phyloP scores from a whole-genome alignment of 306 rosid genomes.

The Myrica gale region DNA sequence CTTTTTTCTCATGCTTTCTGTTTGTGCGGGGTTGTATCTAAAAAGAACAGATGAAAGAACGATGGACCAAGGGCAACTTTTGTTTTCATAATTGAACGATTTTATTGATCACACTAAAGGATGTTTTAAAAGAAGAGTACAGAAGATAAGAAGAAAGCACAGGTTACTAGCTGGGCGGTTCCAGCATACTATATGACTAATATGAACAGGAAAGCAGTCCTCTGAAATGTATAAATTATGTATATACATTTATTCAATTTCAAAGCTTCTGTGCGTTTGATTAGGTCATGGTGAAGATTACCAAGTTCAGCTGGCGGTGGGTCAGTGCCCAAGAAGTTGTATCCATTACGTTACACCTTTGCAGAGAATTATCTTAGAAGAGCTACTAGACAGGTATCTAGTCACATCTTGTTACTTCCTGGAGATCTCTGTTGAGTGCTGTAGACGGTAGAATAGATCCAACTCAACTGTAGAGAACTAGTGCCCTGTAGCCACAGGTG shows the following conservation, averaged over 20 bases:
- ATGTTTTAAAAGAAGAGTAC: neutral
- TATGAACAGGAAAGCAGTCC: slow-evolving; percentile 5
- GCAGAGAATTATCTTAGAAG: slow-evolving; percentile 83
- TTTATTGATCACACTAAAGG: neutral
- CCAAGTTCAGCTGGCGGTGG: slow-evolving; percentile 78
- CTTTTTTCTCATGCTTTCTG: slow-evolving; percentile 5
- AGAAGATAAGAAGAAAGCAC: neutral
- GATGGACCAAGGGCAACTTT: neutral
- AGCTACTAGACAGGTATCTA: slow-evolving; percentile 70
- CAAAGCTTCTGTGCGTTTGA: neutral
- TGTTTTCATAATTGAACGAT: neutral
- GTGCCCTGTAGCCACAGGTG: neutral
- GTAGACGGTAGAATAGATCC: slow-evolving; percentile 5
- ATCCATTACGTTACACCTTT: slow-evolving; percentile 87
- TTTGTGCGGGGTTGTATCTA: neutral
- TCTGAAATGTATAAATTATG: neutral
- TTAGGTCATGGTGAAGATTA: slow-evolving; percentile 74
- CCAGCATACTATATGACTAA: neutral
- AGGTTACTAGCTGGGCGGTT: neutral
- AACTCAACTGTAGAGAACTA: neutral
- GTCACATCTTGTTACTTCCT: neutral
- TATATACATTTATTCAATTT: neutral
- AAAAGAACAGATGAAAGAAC: neutral
- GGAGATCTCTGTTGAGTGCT: neutral
- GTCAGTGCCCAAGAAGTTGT: slow-evolving; percentile 93